Evolutionary conservation across 176 grass and related monocot genomes (phyloP).

Genomic region (Oryza nivara): DNA sequence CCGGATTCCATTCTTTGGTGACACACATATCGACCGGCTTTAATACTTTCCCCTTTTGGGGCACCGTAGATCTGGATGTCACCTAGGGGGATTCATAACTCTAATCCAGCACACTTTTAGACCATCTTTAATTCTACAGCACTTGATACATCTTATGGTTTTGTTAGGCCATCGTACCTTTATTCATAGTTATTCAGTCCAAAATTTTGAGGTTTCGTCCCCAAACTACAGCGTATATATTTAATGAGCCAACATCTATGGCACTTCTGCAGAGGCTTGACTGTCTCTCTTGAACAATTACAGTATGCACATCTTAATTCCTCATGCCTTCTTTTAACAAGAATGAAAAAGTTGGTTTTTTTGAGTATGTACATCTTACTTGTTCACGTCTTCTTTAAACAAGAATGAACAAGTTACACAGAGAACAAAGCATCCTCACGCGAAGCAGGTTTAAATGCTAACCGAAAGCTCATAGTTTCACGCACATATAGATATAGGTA

Average conservation of each 20-base stretch:
- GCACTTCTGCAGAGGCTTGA: not conserved
- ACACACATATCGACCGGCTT: not conserved
- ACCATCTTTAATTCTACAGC: not conserved
- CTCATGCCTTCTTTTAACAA: not conserved
- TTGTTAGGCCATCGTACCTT: not conserved
- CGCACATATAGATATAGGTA: not conserved
- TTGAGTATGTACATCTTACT: not conserved
- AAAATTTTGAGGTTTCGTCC: not conserved
- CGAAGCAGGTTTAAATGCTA: not conserved
- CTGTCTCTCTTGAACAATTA: not conserved
- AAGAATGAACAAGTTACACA: not conserved
- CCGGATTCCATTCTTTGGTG: not conserved
- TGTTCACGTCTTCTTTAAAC: not conserved
- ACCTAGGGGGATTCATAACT: not conserved
- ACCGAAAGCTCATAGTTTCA: not conserved
- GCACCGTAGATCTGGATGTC: not conserved
- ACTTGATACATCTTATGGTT: slow-evolving; percentile 4
- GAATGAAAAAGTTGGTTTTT: not conserved
- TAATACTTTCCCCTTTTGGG: not conserved
- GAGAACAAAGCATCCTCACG: not conserved
- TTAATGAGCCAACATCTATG: not conserved
- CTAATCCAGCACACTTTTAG: not conserved
- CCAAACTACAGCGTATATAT: not conserved
- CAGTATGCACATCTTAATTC: not conserved
- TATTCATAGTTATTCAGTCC: not conserved